phyloP scores from a whole-genome alignment of 2,329 filamentous ascomycete species.

The Didymella keratinophila region DNA sequence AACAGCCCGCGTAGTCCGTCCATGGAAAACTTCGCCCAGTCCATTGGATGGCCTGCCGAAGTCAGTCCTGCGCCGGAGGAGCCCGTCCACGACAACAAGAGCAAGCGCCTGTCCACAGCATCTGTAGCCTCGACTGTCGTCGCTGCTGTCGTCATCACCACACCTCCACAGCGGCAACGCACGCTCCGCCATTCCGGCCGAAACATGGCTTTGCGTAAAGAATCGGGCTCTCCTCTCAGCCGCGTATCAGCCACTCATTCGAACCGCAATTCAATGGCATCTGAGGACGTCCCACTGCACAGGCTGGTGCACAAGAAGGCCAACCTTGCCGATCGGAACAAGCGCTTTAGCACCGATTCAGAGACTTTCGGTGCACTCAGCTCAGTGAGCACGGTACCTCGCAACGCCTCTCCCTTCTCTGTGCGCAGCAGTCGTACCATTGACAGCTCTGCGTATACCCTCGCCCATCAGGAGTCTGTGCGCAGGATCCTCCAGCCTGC shows the following conservation, averaged over 20 bases:
- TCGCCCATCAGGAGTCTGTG: constrained; percentile 44
- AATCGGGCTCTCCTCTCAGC: constrained; percentile 40
- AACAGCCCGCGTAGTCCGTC: constrained; percentile 49
- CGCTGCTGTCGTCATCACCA: constrained; percentile 63
- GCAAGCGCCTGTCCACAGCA: constrained; percentile 58
- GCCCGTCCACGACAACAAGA: constrained; percentile 40
- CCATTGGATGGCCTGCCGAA: constrained; percentile 59
- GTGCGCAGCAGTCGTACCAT: constrained; percentile 36
- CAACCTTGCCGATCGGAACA: constrained; percentile 56
- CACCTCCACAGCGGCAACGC: constrained; percentile 54
- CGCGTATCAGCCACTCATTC: constrained; percentile 56
- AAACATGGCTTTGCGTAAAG: constrained; percentile 60
- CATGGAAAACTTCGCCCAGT: constrained; percentile 58
- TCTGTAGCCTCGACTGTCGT: constrained; percentile 64
- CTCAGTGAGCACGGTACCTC: constrained; percentile 27
- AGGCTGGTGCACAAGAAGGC: constrained; percentile 60
- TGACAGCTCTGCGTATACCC: constrained; percentile 42
- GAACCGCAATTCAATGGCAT: constrained; percentile 55
- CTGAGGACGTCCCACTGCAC: constrained; percentile 55
- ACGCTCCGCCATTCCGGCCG: constrained; percentile 63
- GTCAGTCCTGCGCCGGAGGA: constrained; percentile 36
- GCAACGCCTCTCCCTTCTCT: constrained; percentile 42
- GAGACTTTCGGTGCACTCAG: constrained; percentile 26
- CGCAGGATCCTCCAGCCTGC: constrained; percentile 45
- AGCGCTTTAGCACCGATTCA: constrained; percentile 43